Percentiles rank a stretch among this genome's conserved stretches.
Conservation (phyloP, 2,329 filamentous ascomycete genomes). For the Diaporthe humulicola region DNA sequence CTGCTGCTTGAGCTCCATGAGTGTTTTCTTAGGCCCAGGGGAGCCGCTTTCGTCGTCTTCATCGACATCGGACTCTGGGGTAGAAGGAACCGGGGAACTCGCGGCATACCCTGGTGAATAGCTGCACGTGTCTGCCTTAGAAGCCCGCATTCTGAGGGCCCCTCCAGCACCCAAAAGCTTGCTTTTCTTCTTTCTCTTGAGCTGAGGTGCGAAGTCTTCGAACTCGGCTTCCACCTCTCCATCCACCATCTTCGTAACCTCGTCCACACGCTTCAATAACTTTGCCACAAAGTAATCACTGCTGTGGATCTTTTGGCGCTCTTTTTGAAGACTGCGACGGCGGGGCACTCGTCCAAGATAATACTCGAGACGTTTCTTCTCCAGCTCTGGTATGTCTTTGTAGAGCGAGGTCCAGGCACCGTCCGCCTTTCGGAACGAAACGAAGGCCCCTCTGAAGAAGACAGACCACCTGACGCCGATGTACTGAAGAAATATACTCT, state of each 20-base stretch:
- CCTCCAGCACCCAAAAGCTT: not conserved
- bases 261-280: conserved; percentile 50
- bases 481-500: conserved; percentile 65
- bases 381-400: conserved; percentile 48
- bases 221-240: conserved; percentile 57
- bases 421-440: conserved; percentile 47
- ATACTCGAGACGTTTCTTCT: conserved; percentile 49
- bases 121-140: conserved; percentile 42
- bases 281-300: conserved; percentile 61
- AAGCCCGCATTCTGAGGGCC: conserved; percentile 49
- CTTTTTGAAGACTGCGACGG: conserved; percentile 45
- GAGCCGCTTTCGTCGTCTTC: conserved; percentile 40
- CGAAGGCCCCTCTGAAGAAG: conserved; percentile 55
- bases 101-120: too few species aligned
- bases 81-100: not conserved
- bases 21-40: conserved; percentile 45
- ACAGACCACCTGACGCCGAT: conserved; percentile 63
- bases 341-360: conserved; percentile 50
- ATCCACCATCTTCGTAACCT: conserved; percentile 46
- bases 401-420: conserved; percentile 53
- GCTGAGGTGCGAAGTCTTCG: not conserved
- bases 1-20: conserved; percentile 60
- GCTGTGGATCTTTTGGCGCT: conserved; percentile 50
- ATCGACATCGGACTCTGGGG: conserved; percentile 41
- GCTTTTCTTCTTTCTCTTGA: not conserved